phyloP scores from a whole-genome alignment of 164 flowering plant genomes.

The Echeveria elegans region DNA sequence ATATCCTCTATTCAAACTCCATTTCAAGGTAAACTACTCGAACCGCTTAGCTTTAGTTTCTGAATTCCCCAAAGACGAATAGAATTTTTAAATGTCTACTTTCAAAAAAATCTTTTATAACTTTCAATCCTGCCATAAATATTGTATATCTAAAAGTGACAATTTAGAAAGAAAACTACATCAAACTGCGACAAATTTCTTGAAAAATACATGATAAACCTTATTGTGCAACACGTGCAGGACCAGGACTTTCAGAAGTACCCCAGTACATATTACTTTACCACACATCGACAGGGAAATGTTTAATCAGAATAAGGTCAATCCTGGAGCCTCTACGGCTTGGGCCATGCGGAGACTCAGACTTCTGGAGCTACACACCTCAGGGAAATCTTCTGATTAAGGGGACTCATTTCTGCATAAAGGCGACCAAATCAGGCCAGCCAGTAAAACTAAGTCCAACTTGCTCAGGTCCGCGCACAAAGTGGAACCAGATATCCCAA shows the following conservation, averaged over 20 bases:
- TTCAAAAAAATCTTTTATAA: too few relatives aligned
- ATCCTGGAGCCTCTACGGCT: slow-evolving; percentile 30
- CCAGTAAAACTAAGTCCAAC: slow-evolving; percentile 37
- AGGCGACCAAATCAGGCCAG: slow-evolving; percentile 30
- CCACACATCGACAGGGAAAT: slow-evolving; percentile 66
- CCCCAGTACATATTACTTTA: slow-evolving; percentile 35
- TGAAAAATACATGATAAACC: not conserved
- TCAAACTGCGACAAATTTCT: not conserved
- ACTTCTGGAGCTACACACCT: slow-evolving; percentile 45
- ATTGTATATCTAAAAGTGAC: too few relatives aligned
- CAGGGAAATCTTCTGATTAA: slow-evolving; percentile 21
- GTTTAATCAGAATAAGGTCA: slow-evolving; percentile 32
- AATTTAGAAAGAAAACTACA: not conserved
- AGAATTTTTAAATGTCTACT: too few relatives aligned
- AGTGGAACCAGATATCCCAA: slow-evolving; percentile 53
- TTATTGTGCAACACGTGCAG: slow-evolving; percentile 24
- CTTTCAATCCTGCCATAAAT: too few relatives aligned
- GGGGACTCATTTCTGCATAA: slow-evolving; percentile 27
- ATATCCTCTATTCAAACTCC: slow-evolving; percentile 53
- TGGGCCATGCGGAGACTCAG: slow-evolving; percentile 53
- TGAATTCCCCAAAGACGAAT: not conserved
- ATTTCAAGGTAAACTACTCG: slow-evolving; percentile 38
- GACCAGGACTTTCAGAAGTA: slow-evolving; percentile 47
- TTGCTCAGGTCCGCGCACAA: slow-evolving; percentile 29
- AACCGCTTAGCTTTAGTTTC: not conserved